These are phyloP conservation scores for Casuarina glauca DNA, from an alignment of 306 rosid genomes.

Conservation along the genomic window DNA sequence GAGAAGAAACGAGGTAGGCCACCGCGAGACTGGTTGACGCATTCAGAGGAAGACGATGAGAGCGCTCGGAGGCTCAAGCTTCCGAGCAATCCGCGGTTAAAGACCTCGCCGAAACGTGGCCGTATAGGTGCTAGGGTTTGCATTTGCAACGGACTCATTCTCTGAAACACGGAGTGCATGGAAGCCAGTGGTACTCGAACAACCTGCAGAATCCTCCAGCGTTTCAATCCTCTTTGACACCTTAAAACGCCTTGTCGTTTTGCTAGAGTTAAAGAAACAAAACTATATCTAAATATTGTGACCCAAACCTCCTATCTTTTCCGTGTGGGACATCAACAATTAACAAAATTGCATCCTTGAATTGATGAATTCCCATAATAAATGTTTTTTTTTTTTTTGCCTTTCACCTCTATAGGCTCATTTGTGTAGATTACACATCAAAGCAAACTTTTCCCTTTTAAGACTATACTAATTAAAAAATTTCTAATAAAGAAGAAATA, in stretches of 20 bases:
- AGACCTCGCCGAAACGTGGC: conserved; percentile 33
- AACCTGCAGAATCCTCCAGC: background rate
- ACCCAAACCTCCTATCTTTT: no score
- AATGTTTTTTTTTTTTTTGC: no score
- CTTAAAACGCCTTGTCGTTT: background rate
- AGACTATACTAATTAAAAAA: no score
- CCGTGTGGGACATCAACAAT: no score
- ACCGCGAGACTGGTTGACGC: conserved; percentile 73
- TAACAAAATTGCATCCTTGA: no score
- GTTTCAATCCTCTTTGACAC: background rate
- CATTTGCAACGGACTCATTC: conserved; percentile 36
- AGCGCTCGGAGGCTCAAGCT: conserved; percentile 47
- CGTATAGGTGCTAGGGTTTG: conserved; percentile 51
- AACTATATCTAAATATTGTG: no score
- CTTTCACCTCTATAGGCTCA: background rate
- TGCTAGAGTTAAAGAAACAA: no score
- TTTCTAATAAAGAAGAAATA: no score
- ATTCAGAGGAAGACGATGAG: conserved; percentile 51
- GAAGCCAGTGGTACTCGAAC: background rate
- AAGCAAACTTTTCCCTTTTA: no score
- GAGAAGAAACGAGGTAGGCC: conserved; percentile 95
- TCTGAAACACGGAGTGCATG: background rate
- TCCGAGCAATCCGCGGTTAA: conserved; percentile 36
- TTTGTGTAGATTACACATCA: no score
- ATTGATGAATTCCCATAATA: no score